These are phyloP conservation scores for Diospyros lotus DNA, from an alignment of 148 eudicot species.

Conservation along the genomic window DNA sequence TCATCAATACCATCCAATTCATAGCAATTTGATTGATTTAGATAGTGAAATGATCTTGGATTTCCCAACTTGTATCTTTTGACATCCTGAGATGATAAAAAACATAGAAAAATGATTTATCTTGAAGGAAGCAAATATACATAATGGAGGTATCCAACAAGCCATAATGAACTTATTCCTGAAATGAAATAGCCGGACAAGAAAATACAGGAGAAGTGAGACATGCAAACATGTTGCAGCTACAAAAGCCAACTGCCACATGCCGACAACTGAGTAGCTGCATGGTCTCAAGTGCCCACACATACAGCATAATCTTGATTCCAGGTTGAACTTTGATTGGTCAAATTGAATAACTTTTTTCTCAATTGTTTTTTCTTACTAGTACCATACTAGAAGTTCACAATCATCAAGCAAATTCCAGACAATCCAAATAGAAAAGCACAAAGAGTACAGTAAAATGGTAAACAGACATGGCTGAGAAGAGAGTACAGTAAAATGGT, in stretches of 20 bases:
- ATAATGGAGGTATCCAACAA: not conserved
- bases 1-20: constrained; percentile 89
- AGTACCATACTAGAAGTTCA: not conserved
- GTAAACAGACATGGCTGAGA: not conserved
- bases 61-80: constrained; percentile 77
- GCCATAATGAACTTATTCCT: not conserved
- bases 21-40: constrained; percentile 87
- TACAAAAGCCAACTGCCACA: not conserved
- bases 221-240: constrained; percentile 4
- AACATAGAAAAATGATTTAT: constrained; percentile 14
- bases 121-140: not conserved
- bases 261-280: too few relatives aligned
- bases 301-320: not conserved
- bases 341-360: not conserved
- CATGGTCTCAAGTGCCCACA: not conserved
- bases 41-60: constrained; percentile 85
- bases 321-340: not conserved
- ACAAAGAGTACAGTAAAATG: not conserved
- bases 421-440: not conserved
- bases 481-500: not conserved
- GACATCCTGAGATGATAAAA: constrained; percentile 51
- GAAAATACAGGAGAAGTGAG: not conserved
- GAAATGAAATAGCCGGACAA: constrained; percentile 2
- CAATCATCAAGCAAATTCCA: not conserved
- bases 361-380: not conserved